Conservation (phyloP, 2,329 filamentous ascomycete genomes). For the Aaosphaeria arxii region DNA sequence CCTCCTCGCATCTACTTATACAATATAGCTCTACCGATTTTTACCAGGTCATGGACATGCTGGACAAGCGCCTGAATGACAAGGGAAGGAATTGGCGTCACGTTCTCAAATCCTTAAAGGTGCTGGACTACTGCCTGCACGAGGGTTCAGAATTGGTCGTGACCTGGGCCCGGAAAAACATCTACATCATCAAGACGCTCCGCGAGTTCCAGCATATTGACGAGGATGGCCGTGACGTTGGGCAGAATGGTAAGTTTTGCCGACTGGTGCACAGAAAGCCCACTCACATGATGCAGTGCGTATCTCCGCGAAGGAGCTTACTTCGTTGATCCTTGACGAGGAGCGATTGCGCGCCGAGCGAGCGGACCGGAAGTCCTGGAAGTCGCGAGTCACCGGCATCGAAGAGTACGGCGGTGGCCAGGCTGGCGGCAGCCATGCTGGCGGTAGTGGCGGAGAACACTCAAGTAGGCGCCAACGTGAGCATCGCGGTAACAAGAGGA, state of each 20-base stretch:
- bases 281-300: constrained; percentile 63
- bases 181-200: constrained; percentile 98
- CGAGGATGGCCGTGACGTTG: constrained; percentile 91
- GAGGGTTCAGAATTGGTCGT: constrained; percentile 96
- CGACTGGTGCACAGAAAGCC: neutral
- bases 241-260: constrained; percentile 74
- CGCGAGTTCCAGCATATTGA: constrained; percentile 96
- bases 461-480: constrained; percentile 30
- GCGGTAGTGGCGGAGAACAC: constrained; percentile 15
- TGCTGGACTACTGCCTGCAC: constrained; percentile 95
- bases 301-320: constrained; percentile 93
- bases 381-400: constrained; percentile 89
- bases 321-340: constrained; percentile 86
- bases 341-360: constrained; percentile 87
- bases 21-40: constrained; percentile 80
- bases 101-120: constrained; percentile 94
- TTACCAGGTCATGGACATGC: constrained; percentile 99
- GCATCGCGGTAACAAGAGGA: constrained; percentile 50
- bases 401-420: constrained; percentile 67
- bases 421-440: constrained; percentile 36
- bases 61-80: constrained; percentile 97
- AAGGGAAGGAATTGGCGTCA: constrained; percentile 99
- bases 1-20: constrained; percentile 12
- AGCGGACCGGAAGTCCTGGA: constrained; percentile 91
- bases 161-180: constrained; percentile 95